Evolutionary conservation across 2,329 filamentous ascomycete genomes (phyloP).

Genomic region (Aspergillus melleus): DNA sequence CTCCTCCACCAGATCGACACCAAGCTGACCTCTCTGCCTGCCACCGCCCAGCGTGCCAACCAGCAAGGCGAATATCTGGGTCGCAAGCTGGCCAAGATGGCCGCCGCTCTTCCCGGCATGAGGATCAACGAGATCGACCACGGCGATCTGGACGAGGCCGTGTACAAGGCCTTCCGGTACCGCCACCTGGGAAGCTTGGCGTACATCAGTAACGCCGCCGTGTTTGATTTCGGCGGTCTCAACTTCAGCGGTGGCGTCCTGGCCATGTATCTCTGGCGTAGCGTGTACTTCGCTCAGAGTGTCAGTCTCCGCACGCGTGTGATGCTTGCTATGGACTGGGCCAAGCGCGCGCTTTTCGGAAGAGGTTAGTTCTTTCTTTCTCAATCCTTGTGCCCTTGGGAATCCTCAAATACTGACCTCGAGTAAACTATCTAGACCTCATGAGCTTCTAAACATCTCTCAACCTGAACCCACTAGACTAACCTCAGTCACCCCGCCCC

Average conservation of each 20-base stretch:
- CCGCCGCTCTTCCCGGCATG: slow-evolving; percentile 73
- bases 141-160: slow-evolving; percentile 85
- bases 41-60: slow-evolving; percentile 92
- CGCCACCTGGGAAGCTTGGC: slow-evolving; percentile 87
- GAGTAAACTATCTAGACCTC: slow-evolving; percentile 42
- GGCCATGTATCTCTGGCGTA: slow-evolving; percentile 95
- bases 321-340: slow-evolving; percentile 96
- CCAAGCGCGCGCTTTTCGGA: slow-evolving; percentile 92
- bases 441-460: slow-evolving; percentile 50
- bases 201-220: slow-evolving; percentile 93
- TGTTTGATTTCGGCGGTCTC: slow-evolving; percentile 85
- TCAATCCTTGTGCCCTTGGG: not conserved
- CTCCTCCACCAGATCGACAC: slow-evolving; percentile 88
- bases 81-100: slow-evolving; percentile 89
- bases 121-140: slow-evolving; percentile 77
- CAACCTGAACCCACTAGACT: not conserved
- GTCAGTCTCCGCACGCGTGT: slow-evolving; percentile 88
- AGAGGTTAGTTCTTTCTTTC: slow-evolving; percentile 66
- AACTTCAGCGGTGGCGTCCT: slow-evolving; percentile 79
- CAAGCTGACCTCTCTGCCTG: slow-evolving; percentile 90
- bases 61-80: slow-evolving; percentile 94
- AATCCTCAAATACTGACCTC: slow-evolving; percentile 5
- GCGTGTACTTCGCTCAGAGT: slow-evolving; percentile 95
- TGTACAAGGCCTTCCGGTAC: slow-evolving; percentile 95
- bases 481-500: not conserved